Evolutionary conservation across 108 stramenopile species (phyloP).

Genomic region (Skeletonema potamos): DNA sequence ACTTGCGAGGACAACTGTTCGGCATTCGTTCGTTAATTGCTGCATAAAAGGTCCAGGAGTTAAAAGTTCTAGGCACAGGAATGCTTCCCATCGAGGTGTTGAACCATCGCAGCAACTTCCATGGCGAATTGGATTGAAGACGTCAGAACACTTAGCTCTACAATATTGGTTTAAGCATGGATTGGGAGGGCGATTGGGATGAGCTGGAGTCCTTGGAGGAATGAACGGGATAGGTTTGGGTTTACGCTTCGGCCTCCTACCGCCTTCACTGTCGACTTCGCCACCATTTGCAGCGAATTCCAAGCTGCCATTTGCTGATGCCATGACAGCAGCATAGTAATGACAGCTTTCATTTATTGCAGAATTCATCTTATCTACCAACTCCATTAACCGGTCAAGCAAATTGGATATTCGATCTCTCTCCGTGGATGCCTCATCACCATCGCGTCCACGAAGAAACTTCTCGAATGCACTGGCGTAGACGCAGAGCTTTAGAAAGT

Average conservation of each 20-base stretch:
- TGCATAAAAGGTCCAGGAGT: slow-evolving; percentile 61
- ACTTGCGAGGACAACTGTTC: slow-evolving; percentile 67
- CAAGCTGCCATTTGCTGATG: slow-evolving; percentile 61
- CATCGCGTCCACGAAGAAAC: slow-evolving; percentile 21
- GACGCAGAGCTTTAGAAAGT: slow-evolving; percentile 4
- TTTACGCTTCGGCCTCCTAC: slow-evolving; percentile 39
- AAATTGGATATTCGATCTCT: slow-evolving; percentile 18
- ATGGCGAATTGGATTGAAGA: slow-evolving; percentile 50
- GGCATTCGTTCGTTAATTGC: slow-evolving; percentile 49
- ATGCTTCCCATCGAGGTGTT: slow-evolving; percentile 63
- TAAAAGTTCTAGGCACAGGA: slow-evolving; percentile 58
- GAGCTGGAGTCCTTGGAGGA: slow-evolving; percentile 35
- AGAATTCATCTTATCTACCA: slow-evolving; percentile 35
- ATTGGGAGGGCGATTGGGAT: slow-evolving; percentile 38
- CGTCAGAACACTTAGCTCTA: slow-evolving; percentile 23
- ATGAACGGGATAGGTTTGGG: slow-evolving; percentile 52
- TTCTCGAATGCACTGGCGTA: slow-evolving; percentile 31
- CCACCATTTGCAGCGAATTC: slow-evolving; percentile 52
- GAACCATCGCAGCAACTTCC: slow-evolving; percentile 62
- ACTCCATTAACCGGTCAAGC: slow-evolving; percentile 36
- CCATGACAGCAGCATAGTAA: slow-evolving; percentile 52
- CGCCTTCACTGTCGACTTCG: slow-evolving; percentile 20
- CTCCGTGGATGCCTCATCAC: slow-evolving; percentile 15
- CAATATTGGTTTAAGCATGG: slow-evolving; percentile 45
- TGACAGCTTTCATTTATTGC: slow-evolving; percentile 38